Percentiles rank a stretch among this genome's conserved stretches.
Conservation (phyloP, 2,329 filamentous ascomycete genomes). For the Aspergillus brunneoviolaceus region DNA sequence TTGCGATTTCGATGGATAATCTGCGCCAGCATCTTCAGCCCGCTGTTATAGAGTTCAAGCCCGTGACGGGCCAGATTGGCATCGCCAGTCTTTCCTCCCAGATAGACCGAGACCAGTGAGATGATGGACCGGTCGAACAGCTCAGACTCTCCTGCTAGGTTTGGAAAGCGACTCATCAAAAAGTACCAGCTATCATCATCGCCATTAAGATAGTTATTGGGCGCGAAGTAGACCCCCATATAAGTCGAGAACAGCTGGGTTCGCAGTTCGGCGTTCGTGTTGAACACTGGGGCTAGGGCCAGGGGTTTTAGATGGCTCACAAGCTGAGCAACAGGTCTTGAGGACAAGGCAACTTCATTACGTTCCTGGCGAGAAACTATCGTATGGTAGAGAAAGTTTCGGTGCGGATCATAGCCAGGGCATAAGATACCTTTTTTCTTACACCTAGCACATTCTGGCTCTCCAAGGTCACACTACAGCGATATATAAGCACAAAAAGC, state of each 20-base stretch:
- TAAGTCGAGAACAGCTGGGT: constrained; percentile 11
- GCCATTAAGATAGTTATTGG: not conserved
- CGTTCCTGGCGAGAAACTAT: not conserved
- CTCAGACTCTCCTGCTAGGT: not conserved
- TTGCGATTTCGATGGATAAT: too few species aligned
- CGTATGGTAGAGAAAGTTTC: not conserved
- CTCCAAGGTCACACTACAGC: not conserved
- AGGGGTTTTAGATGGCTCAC: not conserved
- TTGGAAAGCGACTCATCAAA: not conserved
- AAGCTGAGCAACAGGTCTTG: not conserved
- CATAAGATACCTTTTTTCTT: not conserved
- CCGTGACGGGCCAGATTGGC: not conserved
- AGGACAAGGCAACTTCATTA: too few species aligned
- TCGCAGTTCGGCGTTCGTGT: not conserved
- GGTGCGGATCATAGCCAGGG: not conserved
- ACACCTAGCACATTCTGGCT: not conserved
- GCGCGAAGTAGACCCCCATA: not conserved
- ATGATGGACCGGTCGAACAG: constrained; percentile 1
- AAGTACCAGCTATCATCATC: not conserved
- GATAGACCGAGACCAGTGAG: not conserved
- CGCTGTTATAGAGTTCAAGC: not conserved
- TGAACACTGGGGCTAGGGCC: not conserved
- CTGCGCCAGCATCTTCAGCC: not conserved
- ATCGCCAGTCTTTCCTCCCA: not conserved
- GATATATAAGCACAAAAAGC: too few species aligned